Percentiles rank a stretch among this genome's conserved stretches.
Conservation (phyloP, 1,139 yeast genomes). For the Suhomyces panamericanus region DNA sequence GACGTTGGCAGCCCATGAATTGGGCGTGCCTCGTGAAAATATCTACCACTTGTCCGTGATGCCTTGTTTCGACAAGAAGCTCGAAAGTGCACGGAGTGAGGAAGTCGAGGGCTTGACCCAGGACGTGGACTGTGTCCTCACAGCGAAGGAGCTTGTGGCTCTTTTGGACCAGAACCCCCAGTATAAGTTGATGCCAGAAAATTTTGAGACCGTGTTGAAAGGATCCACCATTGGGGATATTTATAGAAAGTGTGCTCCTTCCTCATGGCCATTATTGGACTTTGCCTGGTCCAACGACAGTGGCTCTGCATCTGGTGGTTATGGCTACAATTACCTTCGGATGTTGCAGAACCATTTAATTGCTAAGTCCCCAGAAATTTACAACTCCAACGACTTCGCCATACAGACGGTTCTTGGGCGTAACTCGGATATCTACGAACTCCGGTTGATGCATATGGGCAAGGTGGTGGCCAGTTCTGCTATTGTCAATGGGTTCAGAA, state of each 20-base stretch:
- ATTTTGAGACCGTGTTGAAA: background rate
- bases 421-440: slow-evolving; percentile 75
- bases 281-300: slow-evolving; percentile 70
- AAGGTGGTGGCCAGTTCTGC: slow-evolving; percentile 62
- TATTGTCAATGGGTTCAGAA: slow-evolving; percentile 86
- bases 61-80: slow-evolving; percentile 97
- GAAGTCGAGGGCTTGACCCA: slow-evolving; percentile 29
- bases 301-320: slow-evolving; percentile 93
- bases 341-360: slow-evolving; percentile 34
- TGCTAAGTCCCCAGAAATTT: slow-evolving; percentile 18
- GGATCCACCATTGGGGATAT: slow-evolving; percentile 19
- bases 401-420: slow-evolving; percentile 54
- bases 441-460: slow-evolving; percentile 45
- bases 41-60: slow-evolving; percentile 82
- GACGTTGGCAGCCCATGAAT: slow-evolving; percentile 47
- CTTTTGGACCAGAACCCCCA: slow-evolving; percentile 54
- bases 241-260: slow-evolving; percentile 47
- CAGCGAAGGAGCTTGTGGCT: slow-evolving; percentile 83
- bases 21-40: slow-evolving; percentile 32
- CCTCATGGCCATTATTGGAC: slow-evolving; percentile 55
- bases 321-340: slow-evolving; percentile 60
- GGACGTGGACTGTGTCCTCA: slow-evolving; percentile 92
- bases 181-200: slow-evolving; percentile 24
- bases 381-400: slow-evolving; percentile 17
- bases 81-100: slow-evolving; percentile 91